These are phyloP conservation scores for Lepidium aucheri DNA, from an alignment of 345 rosid species.

Conservation along the genomic window DNA sequence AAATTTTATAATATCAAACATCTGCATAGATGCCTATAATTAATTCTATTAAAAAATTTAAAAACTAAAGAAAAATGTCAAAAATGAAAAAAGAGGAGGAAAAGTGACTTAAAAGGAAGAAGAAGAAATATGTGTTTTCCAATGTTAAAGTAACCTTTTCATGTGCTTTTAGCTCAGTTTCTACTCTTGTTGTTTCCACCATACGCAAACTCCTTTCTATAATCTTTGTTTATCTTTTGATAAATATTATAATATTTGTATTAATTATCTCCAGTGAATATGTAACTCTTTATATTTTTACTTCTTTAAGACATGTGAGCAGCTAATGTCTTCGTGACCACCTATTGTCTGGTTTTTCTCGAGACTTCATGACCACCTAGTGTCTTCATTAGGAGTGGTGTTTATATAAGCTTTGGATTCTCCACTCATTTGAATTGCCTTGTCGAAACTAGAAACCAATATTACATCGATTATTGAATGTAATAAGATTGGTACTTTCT, in stretches of 20 bases:
- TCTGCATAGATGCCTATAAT: constrained; percentile 2
- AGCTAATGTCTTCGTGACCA: constrained; percentile 1
- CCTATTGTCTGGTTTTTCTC: neutral
- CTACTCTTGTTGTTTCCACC: constrained; percentile 26
- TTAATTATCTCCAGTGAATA: neutral
- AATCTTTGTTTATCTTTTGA: constrained; percentile 8
- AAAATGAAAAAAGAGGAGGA: constrained; percentile 22
- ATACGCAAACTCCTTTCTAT: constrained; percentile 17
- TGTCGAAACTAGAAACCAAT: neutral
- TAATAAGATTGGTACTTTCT: neutral
- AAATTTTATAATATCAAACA: constrained; percentile 4
- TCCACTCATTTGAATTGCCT: neutral
- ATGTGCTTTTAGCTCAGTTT: constrained; percentile 32
- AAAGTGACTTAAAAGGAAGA: constrained; percentile 30
- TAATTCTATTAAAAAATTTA: constrained; percentile 18
- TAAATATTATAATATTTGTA: neutral
- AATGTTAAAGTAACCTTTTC: constrained; percentile 27
- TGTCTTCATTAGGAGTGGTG: neutral
- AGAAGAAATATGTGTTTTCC: constrained; percentile 17
- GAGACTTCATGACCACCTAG: neutral
- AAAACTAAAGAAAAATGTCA: too few relatives aligned
- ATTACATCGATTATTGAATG: neutral
- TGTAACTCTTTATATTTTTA: neutral
- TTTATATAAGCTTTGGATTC: neutral
- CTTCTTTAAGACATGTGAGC: neutral